Evolutionary conservation across 371 early-diverging fungal species (phyloP).

Genomic region (Lichtheimia hyalospora): DNA sequence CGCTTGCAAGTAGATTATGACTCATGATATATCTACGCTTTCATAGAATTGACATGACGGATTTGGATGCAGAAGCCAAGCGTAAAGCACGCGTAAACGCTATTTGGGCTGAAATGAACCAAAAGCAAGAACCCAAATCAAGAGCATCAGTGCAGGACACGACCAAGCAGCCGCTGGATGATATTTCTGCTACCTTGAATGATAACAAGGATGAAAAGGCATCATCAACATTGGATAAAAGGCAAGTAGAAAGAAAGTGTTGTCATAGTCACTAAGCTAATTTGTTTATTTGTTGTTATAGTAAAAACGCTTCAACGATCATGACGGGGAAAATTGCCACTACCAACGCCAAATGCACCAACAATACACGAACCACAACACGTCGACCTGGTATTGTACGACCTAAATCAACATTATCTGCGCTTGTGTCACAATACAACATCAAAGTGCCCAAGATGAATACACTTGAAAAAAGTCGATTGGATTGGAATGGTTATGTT

Average conservation of each 20-base stretch:
- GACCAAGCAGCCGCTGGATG: constrained; percentile 24
- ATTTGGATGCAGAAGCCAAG: constrained; percentile 6
- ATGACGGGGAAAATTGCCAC: too few species aligned
- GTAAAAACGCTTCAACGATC: too few species aligned
- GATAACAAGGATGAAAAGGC: background rate
- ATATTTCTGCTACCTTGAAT: constrained; percentile 27
- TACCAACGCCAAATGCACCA: too few species aligned
- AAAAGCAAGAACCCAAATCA: constrained; percentile 4
- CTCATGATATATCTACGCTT: too few species aligned
- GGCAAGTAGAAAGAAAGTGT: too few species aligned
- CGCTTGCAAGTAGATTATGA: too few species aligned
- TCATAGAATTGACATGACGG: background rate
- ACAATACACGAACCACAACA: too few species aligned
- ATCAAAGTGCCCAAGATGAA: constrained; percentile 71
- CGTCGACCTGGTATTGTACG: constrained; percentile 22
- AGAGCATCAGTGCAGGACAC: background rate
- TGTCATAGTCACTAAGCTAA: too few species aligned
- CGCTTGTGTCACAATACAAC: constrained; percentile 60
- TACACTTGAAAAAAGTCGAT: constrained; percentile 71
- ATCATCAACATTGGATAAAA: too few species aligned
- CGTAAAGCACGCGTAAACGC: constrained; percentile 22
- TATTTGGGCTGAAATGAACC: constrained; percentile 32
- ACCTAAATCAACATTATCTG: constrained; percentile 54
- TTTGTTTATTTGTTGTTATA: too few species aligned
- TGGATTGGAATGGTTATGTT: constrained; percentile 75